Base-by-base conservation (phyloP, 495 filamentous ascomycete species). In the Pseudotulostoma volvatum region DNA sequence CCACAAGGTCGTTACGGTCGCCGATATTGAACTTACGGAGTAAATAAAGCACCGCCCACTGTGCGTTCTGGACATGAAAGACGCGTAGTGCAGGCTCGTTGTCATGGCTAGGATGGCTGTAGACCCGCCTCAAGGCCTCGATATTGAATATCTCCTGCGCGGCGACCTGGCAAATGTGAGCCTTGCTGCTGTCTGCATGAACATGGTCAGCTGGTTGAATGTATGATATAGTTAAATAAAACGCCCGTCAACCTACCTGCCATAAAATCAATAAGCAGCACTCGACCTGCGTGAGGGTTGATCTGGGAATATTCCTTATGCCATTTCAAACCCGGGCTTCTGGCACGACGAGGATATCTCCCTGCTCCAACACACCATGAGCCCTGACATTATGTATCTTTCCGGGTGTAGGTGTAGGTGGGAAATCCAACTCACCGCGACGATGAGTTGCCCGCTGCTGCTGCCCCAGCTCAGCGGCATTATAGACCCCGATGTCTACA, bases 61-160 rank as follows among this genome's bases (percentile, higher is more conserved):
- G 40, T 2, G 67, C 68, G 41, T 73, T 73, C 45, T 73, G 69
- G 3, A 72, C 63, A 46, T 73, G 69, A 15, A 71, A 64, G n/a
- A 71, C 56, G 11, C 68, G 44, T 15, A 71, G 51, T 4, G 60
- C 52, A 18, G 64, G 51, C 34, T 57, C 50, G 31, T 51, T 39
- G 4, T 46, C 48, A 7, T 56, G 48, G 7, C 49, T 43, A 21
- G 48, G 41, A 37, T 50, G 30, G 17, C 40, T 31, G 41, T 71
- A 73, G 41, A 67, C 54, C 13, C 46, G 54, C 18, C 53, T 46
- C 37, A 73, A 38, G 1, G 44, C 55, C 15, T 59, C 40, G 17
- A 71, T 38, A 18, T 64, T 50, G 33, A 53, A 42, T 31, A 71
- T 61, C 41, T 73, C 70, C 33, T 61, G 59, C 1, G 69, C 64